Base-by-base conservation (phyloP, 1,139 yeast species). In the Ogataea hybrid region DNA sequence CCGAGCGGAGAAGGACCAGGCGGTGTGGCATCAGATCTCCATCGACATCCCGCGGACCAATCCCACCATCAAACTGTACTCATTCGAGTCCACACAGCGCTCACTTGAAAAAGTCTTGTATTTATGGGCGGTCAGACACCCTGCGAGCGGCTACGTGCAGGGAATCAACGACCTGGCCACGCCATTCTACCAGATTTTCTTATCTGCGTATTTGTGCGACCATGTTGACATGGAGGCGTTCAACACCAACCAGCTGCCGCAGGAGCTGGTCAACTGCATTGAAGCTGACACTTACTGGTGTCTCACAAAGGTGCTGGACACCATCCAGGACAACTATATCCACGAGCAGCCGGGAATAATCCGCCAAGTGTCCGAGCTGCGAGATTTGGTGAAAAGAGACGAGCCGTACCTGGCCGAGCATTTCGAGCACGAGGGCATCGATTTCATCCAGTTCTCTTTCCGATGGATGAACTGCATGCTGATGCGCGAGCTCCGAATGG, bases 251-350 rank as follows among this genome's bases (percentile, higher is more conserved):
- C 69, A 69, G 2, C 61, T 90, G 41, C 81, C 90, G 6, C 64
- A 70, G 18, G 76, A 70, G 35, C 73, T 78, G 23, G 60, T 80
- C 39, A 71, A 73, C 46, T 73, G 71, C 16, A 75, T 92, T 16
- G 98, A 92, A 61, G 97, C 97, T 0, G 99, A 92, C 64, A 81
- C 96, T 3, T 92, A 87, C 65, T 92, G 98, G 98, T 92, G 98
- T 62, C 69, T 94, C 43, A 84, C 96, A 2, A 81, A 92, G 57
- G 71, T 92, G 23, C 70, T 92, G 38, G 98, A 92, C 55, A 95
- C 95, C 21, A 92, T 92, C 47, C 96, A 95, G 50, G 98, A 92
- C 62, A 92, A 90, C 59, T 92, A 90, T 63, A 90, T 94, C 39
- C 97, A 90, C 63, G 96, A 96, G 27, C 99, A 92, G 62, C 99